These are phyloP conservation scores for Candida germanica DNA, from an alignment of 805 yeast genomes.

Conservation along the genomic window DNA sequence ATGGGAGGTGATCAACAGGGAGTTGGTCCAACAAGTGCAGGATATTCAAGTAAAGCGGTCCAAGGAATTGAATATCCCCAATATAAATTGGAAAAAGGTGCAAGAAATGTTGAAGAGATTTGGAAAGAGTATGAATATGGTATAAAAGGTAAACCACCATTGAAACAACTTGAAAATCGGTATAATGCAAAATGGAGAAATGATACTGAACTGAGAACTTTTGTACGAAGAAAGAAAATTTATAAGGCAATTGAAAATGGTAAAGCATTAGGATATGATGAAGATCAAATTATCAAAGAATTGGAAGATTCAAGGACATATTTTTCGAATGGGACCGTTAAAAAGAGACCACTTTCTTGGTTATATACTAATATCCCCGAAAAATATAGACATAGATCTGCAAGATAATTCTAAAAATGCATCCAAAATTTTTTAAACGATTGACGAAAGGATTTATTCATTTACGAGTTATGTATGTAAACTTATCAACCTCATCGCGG, in stretches of 20 bases:
- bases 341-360: slow-evolving; percentile 32
- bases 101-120: slow-evolving; percentile 43
- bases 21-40: too few relatives aligned
- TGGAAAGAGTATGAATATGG: slow-evolving; percentile 60
- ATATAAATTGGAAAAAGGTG: slow-evolving; percentile 24
- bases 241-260: slow-evolving; percentile 57
- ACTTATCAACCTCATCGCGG: slow-evolving; percentile 7
- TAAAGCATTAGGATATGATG: slow-evolving; percentile 39
- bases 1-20: too few relatives aligned
- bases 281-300: slow-evolving; percentile 42
- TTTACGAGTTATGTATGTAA: too few relatives aligned
- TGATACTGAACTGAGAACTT: slow-evolving; percentile 52
- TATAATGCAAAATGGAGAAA: slow-evolving; percentile 56
- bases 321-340: slow-evolving; percentile 37
- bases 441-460: too few relatives aligned
- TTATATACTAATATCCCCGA: slow-evolving; percentile 26
- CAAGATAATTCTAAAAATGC: slow-evolving; percentile 2
- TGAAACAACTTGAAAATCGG: slow-evolving; percentile 45
- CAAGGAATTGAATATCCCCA: slow-evolving; percentile 18
- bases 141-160: slow-evolving; percentile 49
- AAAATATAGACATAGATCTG: slow-evolving; percentile 15
- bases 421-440: too few relatives aligned
- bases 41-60: neutral
- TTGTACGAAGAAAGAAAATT: slow-evolving; percentile 50
- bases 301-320: slow-evolving; percentile 44